phyloP scores from a whole-genome alignment of 495 filamentous ascomycete species.

The Cercophora samala region DNA sequence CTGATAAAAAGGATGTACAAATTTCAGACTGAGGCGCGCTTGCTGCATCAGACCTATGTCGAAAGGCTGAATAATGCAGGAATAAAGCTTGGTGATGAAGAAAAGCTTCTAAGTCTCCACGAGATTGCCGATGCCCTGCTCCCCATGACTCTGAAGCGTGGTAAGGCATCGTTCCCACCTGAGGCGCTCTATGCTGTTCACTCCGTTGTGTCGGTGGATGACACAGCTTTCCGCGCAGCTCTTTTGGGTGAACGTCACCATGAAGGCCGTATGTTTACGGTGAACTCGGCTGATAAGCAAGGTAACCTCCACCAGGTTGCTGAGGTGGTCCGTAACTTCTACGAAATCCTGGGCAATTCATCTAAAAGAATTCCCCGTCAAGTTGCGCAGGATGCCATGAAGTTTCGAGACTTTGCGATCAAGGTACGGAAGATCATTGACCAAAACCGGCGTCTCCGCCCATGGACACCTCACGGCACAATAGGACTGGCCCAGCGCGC shows the following conservation, averaged over 20 bases:
- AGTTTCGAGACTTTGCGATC: slow-evolving; percentile 51
- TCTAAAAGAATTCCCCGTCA: neutral
- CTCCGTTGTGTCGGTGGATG: slow-evolving; percentile 54
- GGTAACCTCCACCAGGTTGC: slow-evolving; percentile 30
- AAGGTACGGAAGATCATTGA: slow-evolving; percentile 65
- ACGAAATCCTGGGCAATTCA: slow-evolving; percentile 18
- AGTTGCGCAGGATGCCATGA: neutral
- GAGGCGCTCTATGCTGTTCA: slow-evolving; percentile 67
- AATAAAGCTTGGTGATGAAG: slow-evolving; percentile 44
- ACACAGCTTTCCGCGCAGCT: slow-evolving; percentile 48
- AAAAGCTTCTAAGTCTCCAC: slow-evolving; percentile 57
- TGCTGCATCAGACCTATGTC: slow-evolving; percentile 51
- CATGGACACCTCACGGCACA: slow-evolving; percentile 56
- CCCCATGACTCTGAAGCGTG: slow-evolving; percentile 44
- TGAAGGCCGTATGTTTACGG: slow-evolving; percentile 39
- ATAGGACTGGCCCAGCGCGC: slow-evolving; percentile 41
- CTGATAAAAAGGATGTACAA: slow-evolving; percentile 51
- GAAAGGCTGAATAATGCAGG: slow-evolving; percentile 50
- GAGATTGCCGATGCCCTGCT: slow-evolving; percentile 57
- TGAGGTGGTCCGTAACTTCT: slow-evolving; percentile 32
- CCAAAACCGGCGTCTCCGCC: slow-evolving; percentile 59
- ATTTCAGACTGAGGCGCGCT: slow-evolving; percentile 51
- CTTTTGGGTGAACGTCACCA: slow-evolving; percentile 30
- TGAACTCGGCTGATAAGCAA: slow-evolving; percentile 34
- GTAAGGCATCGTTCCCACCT: slow-evolving; percentile 47